These are phyloP conservation scores for Eucalyptus cloeziana DNA, from an alignment of 345 rosid genomes.

Conservation along the genomic window DNA sequence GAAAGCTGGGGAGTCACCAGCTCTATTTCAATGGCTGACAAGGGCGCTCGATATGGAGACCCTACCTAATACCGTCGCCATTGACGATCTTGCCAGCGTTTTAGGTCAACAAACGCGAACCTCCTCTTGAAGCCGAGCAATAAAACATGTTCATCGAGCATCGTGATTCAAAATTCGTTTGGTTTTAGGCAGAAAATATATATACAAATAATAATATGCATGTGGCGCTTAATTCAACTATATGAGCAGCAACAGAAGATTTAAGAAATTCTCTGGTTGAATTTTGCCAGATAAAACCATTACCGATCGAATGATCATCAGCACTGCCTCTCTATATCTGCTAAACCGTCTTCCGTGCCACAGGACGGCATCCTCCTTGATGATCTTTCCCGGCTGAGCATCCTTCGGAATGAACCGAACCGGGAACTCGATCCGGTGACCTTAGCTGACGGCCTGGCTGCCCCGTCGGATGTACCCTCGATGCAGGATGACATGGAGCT, in stretches of 20 bases:
- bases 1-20: background rate
- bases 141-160: background rate
- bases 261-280: background rate
- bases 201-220: background rate
- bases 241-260: background rate
- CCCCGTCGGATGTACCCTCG: slow-evolving; percentile 11
- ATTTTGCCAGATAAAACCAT: background rate
- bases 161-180: background rate
- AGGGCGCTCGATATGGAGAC: background rate
- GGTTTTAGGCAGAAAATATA: background rate
- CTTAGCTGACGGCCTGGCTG: slow-evolving; percentile 3
- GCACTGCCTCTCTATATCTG: slow-evolving; percentile 33
- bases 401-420: slow-evolving; percentile 31
- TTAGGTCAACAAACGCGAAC: background rate
- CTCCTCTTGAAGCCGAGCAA: background rate
- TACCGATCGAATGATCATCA: background rate
- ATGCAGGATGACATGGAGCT: background rate
- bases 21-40: background rate
- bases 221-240: background rate
- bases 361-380: slow-evolving; percentile 16
- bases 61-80: background rate
- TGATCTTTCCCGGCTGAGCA: slow-evolving; percentile 31
- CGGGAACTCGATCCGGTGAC: slow-evolving; percentile 13
- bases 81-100: background rate
- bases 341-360: slow-evolving; percentile 6